phyloP scores from a whole-genome alignment of 192 early-diverging fungal genomes.

The Spizellomyces sp. region DNA sequence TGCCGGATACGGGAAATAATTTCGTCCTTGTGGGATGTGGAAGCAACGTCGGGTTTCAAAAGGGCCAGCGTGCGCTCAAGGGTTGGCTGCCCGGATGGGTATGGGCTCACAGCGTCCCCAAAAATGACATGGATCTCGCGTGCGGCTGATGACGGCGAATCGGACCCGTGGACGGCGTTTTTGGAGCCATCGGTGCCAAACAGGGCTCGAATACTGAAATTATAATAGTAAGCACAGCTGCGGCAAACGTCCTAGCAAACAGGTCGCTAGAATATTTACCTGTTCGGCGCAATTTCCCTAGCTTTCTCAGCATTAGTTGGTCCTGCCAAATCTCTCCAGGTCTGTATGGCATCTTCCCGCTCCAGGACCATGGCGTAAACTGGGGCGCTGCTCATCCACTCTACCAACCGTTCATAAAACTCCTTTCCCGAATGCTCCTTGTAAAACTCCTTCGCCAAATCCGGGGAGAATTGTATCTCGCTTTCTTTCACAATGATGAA shows the following conservation, averaged over 20 bases:
- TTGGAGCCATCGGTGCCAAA: slow-evolving; percentile 42
- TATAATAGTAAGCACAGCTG: slow-evolving; percentile 14
- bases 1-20: slow-evolving; percentile 31
- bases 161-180: slow-evolving; percentile 53
- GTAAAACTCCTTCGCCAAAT: slow-evolving; percentile 51
- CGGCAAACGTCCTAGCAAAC: not conserved
- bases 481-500: slow-evolving; percentile 37
- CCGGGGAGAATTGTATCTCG: slow-evolving; percentile 30
- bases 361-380: slow-evolving; percentile 47
- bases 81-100: slow-evolving; percentile 6
- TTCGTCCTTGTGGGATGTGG: slow-evolving; percentile 23
- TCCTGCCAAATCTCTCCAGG: slow-evolving; percentile 40
- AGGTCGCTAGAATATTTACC: slow-evolving; percentile 8
- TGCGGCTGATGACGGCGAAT: slow-evolving; percentile 37
- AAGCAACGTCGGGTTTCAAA: slow-evolving; percentile 40
- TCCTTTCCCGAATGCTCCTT: slow-evolving; percentile 45
- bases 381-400: slow-evolving; percentile 55
- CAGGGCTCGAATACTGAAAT: slow-evolving; percentile 41
- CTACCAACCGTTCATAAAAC: slow-evolving; percentile 46
- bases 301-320: slow-evolving; percentile 53
- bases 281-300: slow-evolving; percentile 30
- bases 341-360: slow-evolving; percentile 32
- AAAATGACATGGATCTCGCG: slow-evolving; percentile 42
- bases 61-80: slow-evolving; percentile 47
- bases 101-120: slow-evolving; percentile 7